Evolutionary conservation across 306 rosid species (phyloP).

Genomic region (Quercus variabilis): DNA sequence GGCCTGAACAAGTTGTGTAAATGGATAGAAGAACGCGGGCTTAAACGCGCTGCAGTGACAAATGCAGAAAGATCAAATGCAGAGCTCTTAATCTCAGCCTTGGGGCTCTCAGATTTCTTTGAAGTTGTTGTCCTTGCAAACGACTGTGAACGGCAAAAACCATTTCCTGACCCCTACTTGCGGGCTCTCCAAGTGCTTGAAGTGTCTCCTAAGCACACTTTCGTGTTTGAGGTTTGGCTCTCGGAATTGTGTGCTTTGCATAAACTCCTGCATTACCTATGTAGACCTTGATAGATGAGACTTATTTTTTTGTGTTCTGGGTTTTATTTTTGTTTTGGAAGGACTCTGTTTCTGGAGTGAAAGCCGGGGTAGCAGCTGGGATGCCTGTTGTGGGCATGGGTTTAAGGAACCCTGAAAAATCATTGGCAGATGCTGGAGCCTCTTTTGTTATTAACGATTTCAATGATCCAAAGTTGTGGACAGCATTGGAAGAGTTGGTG

Average conservation of each 20-base stretch:
- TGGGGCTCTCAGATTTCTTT: constrained; percentile 37
- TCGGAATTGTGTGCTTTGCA: background rate
- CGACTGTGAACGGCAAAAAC: constrained; percentile 42
- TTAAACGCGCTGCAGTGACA: constrained; percentile 44
- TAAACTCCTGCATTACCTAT: background rate
- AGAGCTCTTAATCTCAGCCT: constrained; percentile 30
- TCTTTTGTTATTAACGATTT: constrained; percentile 31
- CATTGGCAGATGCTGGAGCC: constrained; percentile 29
- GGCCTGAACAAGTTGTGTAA: constrained; percentile 28
- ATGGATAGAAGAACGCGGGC: constrained; percentile 38
- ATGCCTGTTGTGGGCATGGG: constrained; percentile 43
- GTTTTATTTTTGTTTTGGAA: background rate
- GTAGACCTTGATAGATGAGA: background rate
- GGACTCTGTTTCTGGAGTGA: constrained; percentile 41
- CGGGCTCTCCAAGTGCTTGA: constrained; percentile 37
- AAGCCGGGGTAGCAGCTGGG: constrained; percentile 46
- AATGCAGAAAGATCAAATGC: constrained; percentile 39
- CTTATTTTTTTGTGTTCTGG: background rate
- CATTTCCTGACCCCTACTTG: constrained; percentile 48
- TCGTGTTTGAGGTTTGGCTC: constrained; percentile 35
- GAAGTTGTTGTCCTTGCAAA: constrained; percentile 28
- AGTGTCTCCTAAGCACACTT: constrained; percentile 23
- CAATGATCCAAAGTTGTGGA: constrained; percentile 33
- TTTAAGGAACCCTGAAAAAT: constrained; percentile 31
- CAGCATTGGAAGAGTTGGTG: constrained; percentile 17